Conservation (phyloP, 257 asterid species). For the Misopates orontium region DNA sequence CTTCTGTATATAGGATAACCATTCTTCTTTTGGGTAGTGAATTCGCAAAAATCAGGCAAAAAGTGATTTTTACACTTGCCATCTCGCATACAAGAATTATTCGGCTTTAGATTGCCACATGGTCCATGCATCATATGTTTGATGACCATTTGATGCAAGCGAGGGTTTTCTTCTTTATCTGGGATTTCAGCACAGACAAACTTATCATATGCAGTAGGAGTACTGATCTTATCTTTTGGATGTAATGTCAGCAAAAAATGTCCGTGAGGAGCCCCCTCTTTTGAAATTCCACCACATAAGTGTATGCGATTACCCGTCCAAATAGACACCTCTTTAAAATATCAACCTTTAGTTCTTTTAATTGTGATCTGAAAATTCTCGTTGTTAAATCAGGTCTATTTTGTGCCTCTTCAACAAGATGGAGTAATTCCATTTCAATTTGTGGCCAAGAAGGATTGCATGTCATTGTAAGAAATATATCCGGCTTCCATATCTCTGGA, state of each 20-base stretch:
- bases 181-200: background rate
- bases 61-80: too few relatives aligned
- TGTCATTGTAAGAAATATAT: too few relatives aligned
- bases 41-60: background rate
- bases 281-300: too few relatives aligned
- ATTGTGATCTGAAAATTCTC: background rate
- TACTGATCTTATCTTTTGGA: background rate
- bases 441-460: too few relatives aligned
- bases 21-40: background rate
- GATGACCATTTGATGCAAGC: background rate
- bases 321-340: background rate
- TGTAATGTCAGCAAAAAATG: too few relatives aligned
- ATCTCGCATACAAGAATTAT: too few relatives aligned
- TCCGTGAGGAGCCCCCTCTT: too few relatives aligned
- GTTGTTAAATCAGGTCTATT: background rate
- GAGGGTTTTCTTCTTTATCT: background rate
- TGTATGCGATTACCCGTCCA: background rate
- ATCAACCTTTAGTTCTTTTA: background rate
- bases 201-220: background rate
- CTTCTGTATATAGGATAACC: too few relatives aligned
- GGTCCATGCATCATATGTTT: background rate
- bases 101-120: background rate
- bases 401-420: background rate
- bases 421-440: too few relatives aligned
- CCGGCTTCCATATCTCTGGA: too few relatives aligned